Evolutionary conservation across 495 filamentous ascomycete species (phyloP).

Genomic region (Thermothielavioides terrestris): DNA sequence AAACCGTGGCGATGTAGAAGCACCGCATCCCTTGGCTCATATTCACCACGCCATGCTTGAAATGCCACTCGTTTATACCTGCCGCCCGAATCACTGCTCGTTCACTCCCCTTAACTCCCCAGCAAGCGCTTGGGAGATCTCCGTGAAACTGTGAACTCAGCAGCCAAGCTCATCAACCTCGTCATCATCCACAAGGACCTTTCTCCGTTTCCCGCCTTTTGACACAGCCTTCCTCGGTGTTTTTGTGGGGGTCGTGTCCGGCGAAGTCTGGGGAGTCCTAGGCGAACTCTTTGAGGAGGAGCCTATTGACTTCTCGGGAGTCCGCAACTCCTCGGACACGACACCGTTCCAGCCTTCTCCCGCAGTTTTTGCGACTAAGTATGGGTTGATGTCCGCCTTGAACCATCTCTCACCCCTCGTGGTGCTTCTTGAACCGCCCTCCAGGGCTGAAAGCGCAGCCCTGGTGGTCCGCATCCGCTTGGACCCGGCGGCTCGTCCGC

Average conservation of each 20-base stretch:
- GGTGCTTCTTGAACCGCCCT: constrained; percentile 64
- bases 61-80: no score
- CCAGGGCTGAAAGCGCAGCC: constrained; percentile 70
- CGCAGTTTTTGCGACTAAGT: constrained; percentile 57
- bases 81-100: no score
- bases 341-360: constrained; percentile 54
- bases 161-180: constrained; percentile 17
- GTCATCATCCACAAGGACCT: constrained; percentile 14
- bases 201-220: constrained; percentile 12
- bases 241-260: constrained; percentile 1
- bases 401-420: constrained; percentile 77
- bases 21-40: no score
- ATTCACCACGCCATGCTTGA: no score
- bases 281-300: not conserved
- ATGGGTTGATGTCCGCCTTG: constrained; percentile 52
- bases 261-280: not conserved
- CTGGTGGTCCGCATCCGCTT: constrained; percentile 70
- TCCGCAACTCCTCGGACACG: constrained; percentile 15
- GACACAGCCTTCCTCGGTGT: not conserved
- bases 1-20: no score
- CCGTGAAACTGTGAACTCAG: not conserved
- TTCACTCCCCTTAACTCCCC: not conserved
- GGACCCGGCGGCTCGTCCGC: constrained; percentile 36
- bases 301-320: not conserved
- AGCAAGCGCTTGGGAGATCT: not conserved